A percentile compares a stretch with the other conserved stretches of the same genome.
Evolutionary conservation across 352 stramenopile species (phyloP).

Genomic region (Phytophthora sansomeana): DNA sequence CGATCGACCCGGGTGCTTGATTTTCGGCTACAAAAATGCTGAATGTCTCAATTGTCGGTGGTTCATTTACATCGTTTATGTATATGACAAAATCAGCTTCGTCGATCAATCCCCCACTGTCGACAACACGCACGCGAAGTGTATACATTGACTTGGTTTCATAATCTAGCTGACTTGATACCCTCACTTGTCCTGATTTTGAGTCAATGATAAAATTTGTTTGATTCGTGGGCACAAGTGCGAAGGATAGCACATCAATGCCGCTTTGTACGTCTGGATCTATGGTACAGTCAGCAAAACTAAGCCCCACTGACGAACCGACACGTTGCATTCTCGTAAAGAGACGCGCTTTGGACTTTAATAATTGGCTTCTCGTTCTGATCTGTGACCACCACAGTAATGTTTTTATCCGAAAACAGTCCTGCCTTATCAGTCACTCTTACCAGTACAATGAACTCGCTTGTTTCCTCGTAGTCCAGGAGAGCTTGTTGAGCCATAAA

Average conservation of each 20-base stretch:
- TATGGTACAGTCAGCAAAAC: slow-evolving; percentile 7
- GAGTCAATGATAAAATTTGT: slow-evolving; percentile 26
- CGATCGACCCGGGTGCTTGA: slow-evolving; percentile 15
- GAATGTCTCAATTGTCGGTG: slow-evolving; percentile 25
- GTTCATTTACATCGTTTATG: slow-evolving; percentile 35
- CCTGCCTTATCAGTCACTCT: slow-evolving; percentile 25
- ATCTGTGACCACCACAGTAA: slow-evolving; percentile 26
- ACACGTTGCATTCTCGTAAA: slow-evolving; percentile 28
- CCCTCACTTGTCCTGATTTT: slow-evolving; percentile 25
- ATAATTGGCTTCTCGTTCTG: slow-evolving; percentile 32
- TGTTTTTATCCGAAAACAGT: slow-evolving; percentile 20
- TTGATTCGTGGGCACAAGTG: not conserved
- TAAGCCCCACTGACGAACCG: slow-evolving; percentile 16
- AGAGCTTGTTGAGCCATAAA: slow-evolving; percentile 41
- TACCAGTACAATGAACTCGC: slow-evolving; percentile 23
- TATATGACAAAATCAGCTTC: slow-evolving; percentile 17
- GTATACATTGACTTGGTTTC: slow-evolving; percentile 19
- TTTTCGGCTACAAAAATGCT: slow-evolving; percentile 28
- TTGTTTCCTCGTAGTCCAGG: slow-evolving; percentile 49
- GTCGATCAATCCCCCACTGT: slow-evolving; percentile 19
- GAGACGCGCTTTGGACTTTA: slow-evolving; percentile 12
- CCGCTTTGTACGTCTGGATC: slow-evolving; percentile 34
- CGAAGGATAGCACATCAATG: slow-evolving; percentile 24
- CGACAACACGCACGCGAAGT: slow-evolving; percentile 25
- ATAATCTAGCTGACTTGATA: slow-evolving; percentile 16